Percentiles rank a stretch among this genome's conserved stretches.
Evolutionary conservation across 139 green algal species (phyloP).

Genomic region (Spirogloea muscicola): DNA sequence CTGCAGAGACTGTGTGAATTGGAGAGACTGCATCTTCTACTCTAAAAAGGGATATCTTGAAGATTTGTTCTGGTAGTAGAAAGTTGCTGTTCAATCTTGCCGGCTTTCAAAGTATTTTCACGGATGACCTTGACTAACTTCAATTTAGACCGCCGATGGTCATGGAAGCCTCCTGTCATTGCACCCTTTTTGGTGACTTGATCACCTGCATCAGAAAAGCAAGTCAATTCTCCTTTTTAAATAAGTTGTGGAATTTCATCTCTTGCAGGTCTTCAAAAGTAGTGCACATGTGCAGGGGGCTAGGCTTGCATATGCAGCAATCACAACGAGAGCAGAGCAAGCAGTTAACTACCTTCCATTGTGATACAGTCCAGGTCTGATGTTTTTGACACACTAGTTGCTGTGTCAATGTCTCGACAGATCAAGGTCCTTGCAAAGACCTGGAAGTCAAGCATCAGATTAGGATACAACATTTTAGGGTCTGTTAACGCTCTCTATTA

Average conservation of each 20-base stretch:
- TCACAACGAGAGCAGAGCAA: too few relatives aligned
- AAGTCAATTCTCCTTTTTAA: too few relatives aligned
- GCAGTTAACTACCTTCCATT: constrained; percentile 77
- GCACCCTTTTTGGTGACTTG: constrained; percentile 67
- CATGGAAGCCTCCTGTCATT: constrained; percentile 74
- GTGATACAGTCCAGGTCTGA: constrained; percentile 80
- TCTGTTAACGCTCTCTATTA: too few relatives aligned
- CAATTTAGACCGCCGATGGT: constrained; percentile 55
- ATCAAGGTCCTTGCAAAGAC: constrained; percentile 53
- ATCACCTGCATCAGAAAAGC: constrained; percentile 63
- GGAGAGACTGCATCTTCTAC: too few relatives aligned
- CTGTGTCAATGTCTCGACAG: constrained; percentile 53
- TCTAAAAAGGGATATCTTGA: constrained; percentile 40
- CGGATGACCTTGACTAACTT: constrained; percentile 46
- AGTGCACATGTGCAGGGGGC: too few relatives aligned
- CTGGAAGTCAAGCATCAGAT: constrained; percentile 14
- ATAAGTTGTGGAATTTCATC: too few relatives aligned
- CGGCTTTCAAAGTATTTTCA: not conserved
- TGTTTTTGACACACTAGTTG: constrained; percentile 31
- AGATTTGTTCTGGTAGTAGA: constrained; percentile 15
- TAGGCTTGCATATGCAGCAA: too few relatives aligned
- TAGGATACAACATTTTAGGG: too few relatives aligned
- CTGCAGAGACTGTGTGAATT: constrained; percentile 1
- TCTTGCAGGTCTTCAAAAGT: too few relatives aligned
- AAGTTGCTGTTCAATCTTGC: constrained; percentile 15